These are phyloP conservation scores for Crataegus laevigata DNA, from an alignment of 306 rosid genomes.

Conservation along the genomic window DNA sequence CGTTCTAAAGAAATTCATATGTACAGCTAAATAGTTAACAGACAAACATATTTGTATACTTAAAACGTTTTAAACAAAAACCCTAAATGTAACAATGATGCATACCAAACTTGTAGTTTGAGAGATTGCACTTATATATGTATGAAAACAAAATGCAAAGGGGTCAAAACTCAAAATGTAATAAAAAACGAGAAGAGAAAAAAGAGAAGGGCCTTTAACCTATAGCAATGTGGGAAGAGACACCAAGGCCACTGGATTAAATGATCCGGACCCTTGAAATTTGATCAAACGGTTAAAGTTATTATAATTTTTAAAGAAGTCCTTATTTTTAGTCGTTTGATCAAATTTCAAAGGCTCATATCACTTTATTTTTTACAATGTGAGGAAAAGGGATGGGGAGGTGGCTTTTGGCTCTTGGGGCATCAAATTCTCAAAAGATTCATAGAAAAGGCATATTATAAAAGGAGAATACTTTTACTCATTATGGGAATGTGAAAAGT, in stretches of 20 bases:
- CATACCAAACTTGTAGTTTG: too few species aligned
- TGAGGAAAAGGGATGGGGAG: not conserved
- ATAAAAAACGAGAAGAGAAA: not conserved
- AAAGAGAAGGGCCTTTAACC: not conserved
- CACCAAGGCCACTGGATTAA: too few species aligned
- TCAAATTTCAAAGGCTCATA: too few species aligned
- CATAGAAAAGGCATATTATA: too few species aligned
- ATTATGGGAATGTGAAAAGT: not conserved
- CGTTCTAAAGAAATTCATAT: not conserved
- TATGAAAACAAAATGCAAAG: too few species aligned
- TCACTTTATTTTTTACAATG: not conserved
- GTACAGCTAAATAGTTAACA: not conserved
- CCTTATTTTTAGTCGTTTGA: accelerated
- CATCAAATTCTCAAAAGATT: not conserved
- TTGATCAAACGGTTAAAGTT: too few species aligned
- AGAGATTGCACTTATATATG: too few species aligned
- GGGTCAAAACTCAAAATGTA: not conserved
- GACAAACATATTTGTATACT: not conserved
- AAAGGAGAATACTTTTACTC: not conserved
- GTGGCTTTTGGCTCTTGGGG: not conserved
- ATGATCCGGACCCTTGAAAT: too few species aligned
- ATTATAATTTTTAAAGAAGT: too few species aligned
- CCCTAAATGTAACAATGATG: not conserved
- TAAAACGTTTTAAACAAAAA: not conserved
- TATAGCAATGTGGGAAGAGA: too few species aligned